Evolutionary conservation across 768 basidiomycete species (phyloP), one percentile per base, ranked within the genome.

Genomic region (Lepiota venenata): DNA sequence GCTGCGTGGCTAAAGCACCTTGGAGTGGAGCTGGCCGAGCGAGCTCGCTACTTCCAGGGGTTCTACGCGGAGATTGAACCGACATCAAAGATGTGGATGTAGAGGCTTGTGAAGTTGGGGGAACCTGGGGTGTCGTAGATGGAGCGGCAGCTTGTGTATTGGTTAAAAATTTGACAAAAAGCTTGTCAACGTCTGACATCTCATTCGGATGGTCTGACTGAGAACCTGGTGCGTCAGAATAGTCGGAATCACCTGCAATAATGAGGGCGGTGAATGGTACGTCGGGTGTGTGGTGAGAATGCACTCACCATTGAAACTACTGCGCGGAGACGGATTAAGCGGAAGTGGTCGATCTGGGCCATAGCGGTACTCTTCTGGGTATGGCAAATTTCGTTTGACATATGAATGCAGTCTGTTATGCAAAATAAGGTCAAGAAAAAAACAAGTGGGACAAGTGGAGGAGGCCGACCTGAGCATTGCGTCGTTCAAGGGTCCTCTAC

Each of bases 291-390:
- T 32, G 3, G 32, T 32, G 9, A 32, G 4, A 32, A 32, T 32
- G 32, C 32, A 32, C 9, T 32, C 32, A 32, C 32, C 32, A 32
- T 25, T 5, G 52, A 57, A 12, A 59, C 53, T 12, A 63, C 59
- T 11, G 62, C 63, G 36, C 63, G 63, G 38, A 66, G 58, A 44
- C 61, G 61, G 53, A 50, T 69, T 81, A 21, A 82, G 81, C 15
- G 83, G 85, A 4, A 85, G 86, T 5, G 81, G 84, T 29, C 78
- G 72, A 58, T 82, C 82, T 2, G 84, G 85, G 18, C 84, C 85
- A 66, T 87, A 88, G 55, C 80, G 77, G 63, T 74, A 88, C 54
- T 87, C 75, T 56, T 88, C 82, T 11, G 90, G 90, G 64, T 92
- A 91, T 9, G 82, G 77, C 15, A 78, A 50, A 48, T 86, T 85